Conservation (phyloP, 129 eudicot genomes). For the Mikania micrantha region DNA sequence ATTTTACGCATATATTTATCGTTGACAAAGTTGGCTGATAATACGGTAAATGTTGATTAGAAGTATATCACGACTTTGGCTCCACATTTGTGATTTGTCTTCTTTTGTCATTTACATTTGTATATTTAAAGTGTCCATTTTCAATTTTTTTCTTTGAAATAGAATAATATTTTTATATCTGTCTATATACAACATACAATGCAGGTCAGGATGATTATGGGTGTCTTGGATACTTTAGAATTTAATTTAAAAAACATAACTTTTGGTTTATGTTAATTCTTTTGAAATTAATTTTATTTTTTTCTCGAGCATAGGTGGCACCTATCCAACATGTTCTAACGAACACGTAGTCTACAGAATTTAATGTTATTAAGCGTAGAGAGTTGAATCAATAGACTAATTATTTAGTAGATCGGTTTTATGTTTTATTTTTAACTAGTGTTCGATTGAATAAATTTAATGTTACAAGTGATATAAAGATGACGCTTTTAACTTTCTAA, state of each 20-base stretch:
- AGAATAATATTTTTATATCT: neutral
- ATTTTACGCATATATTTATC: neutral
- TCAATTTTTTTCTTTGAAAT: neutral
- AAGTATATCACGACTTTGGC: neutral
- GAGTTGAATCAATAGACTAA: no score
- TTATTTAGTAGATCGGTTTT: no score
- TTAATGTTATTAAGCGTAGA: no score
- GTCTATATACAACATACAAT: no score
- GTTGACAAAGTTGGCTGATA: slow-evolving; percentile 7
- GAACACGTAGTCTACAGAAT: no score
- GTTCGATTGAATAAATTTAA: no score
- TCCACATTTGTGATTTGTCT: neutral
- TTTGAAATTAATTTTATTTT: neutral
- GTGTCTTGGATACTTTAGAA: neutral
- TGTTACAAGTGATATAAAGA: no score
- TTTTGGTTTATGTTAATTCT: neutral
- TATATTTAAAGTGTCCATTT: neutral
- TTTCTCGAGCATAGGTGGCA: no score
- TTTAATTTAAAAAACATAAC: neutral
- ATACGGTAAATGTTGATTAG: neutral
- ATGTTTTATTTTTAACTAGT: no score
- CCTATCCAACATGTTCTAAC: no score
- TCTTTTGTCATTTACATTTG: neutral
- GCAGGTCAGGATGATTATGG: neutral
- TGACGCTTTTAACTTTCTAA: no score